These are phyloP conservation scores for Tanacetum coccineum DNA, from an alignment of 129 eudicot species.

Conservation along the genomic window DNA sequence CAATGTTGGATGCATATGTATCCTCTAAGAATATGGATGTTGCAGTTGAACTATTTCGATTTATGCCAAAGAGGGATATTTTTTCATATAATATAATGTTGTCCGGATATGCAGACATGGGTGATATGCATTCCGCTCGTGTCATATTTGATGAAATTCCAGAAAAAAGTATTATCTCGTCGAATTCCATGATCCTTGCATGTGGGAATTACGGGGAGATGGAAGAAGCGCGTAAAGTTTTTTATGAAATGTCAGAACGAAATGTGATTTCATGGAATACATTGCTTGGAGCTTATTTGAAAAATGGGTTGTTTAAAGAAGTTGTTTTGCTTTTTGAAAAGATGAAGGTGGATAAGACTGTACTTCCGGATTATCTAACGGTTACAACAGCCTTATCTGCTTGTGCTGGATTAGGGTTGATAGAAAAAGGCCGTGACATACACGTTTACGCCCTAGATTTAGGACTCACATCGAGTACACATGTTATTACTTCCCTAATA, in stretches of 20 bases:
- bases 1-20: slow-evolving; percentile 43
- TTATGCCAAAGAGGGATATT: slow-evolving; percentile 36
- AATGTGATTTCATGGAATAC: slow-evolving; percentile 49
- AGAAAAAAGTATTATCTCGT: slow-evolving; percentile 23
- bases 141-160: slow-evolving; percentile 34
- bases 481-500: slow-evolving; percentile 35
- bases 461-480: slow-evolving; percentile 24
- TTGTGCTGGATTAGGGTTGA: slow-evolving; percentile 36
- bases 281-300: slow-evolving; percentile 36
- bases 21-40: slow-evolving; percentile 29
- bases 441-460: slow-evolving; percentile 31
- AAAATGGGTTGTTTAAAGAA: slow-evolving; percentile 19
- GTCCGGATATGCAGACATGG: slow-evolving; percentile 38
- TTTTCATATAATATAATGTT: slow-evolving; percentile 37
- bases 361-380: slow-evolving; percentile 33
- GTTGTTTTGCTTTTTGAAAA: slow-evolving; percentile 33
- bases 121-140: slow-evolving; percentile 26
- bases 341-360: slow-evolving; percentile 30
- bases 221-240: slow-evolving; percentile 35
- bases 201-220: slow-evolving; percentile 37
- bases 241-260: slow-evolving; percentile 42
- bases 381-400: slow-evolving; percentile 36
- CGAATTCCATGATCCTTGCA: slow-evolving; percentile 48
- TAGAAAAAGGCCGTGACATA: slow-evolving; percentile 33
- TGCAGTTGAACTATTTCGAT: slow-evolving; percentile 29